Base-by-base conservation (phyloP, 2,329 filamentous ascomycete genomes). In the Curvularia spicifera region DNA sequence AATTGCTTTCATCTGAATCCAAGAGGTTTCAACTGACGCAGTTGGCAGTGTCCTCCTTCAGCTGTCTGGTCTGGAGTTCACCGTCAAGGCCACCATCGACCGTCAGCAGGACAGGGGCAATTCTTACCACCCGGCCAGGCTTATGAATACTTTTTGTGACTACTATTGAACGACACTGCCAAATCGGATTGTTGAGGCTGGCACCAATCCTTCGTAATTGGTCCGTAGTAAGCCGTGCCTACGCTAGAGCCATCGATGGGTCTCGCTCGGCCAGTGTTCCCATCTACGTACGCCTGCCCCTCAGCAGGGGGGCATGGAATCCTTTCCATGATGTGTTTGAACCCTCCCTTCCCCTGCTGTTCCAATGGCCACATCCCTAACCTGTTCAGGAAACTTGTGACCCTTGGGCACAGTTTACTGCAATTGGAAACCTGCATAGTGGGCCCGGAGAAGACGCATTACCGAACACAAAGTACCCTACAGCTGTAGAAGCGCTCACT, bases 231-330 rank as follows among this genome's bases (percentile, higher is more conserved):
- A 51, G 54, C 58, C 52, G 56, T 52, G 46, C 42, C 52, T 54
- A 45, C 54, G 50, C 51, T 49, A 55, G 55, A 39, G 57, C 53
- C 44, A 69, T 69, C 63, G 53, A 57, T 24, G 22, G 52, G 28
- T 26, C 20, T 45, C 52, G 56, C 40, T 78, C 76, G 47, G 76
- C 82, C 13, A 73, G 83, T 57, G 75, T 83, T 44, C 33, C 33
- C 33, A 31, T 81, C 80, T 59, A 78, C 83, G 51, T 83, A 83
- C 68, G 73, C 83, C 42, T 82, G 82, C 69, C 80, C 80, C 55
- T 73, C 73, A 39, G 71, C 76, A n/a, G 79, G 76, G 44, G 79
- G 43, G 79, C 79, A 80, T 83, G 81, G 80, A 69, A 78, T 60
- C 78, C 79, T 13, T 69, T 82, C 57, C 77, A 78, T 65, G 63